Base-by-base conservation (phyloP, 2,329 filamentous ascomycete species). In the Pestalotiopsis sp. region DNA sequence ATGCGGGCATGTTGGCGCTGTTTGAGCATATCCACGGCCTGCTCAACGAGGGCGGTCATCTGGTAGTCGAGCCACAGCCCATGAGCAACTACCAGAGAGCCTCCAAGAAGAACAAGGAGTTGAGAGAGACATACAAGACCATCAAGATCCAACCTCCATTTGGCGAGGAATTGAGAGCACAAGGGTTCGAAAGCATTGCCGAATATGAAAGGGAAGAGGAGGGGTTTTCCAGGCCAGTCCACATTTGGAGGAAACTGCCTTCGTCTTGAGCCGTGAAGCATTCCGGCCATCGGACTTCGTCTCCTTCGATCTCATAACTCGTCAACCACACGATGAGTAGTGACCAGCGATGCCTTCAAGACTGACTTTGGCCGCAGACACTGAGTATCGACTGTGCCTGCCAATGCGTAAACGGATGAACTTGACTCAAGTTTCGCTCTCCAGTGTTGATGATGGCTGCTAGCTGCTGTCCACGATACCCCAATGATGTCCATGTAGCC, bases 121-220 rank as follows among this genome's bases (percentile, higher is more conserved):
- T 68, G 58, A 62, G 66, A 52, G 66, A 68, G 14, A 68, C 49
- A 57, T 68, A 66, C 52, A 68, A 68, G 62, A 39, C 61, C 14
- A 68, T 68, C 61, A 63, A 60, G 31, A 66, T 68, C 27, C 59
- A 65, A 36, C 67, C 67, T 23, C 67, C 67, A 6, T 68, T 68
- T 17, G 36, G 58, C n/a, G 62, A 65, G 9, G 67, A 68, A 49
- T 31, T 68, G 36, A 65, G 20, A 52, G 41, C 67, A 20, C 61
- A 65, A 23, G 67, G 62, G 17, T 68, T 68, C 17, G 67, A 68
- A 49, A 66, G 67, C n/a, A 49, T 68, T 23, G 49, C 66, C n/a
- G 39, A 66, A 38, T 38, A 49, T n/a, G 60, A 69, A 57, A 65
- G 65, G 66, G 68, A 68, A 36, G 61, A 64, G 27, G 61, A 67